Evolutionary conservation across 352 stramenopile genomes (phyloP).

Genomic region (Halophytophthora batemanensis): DNA sequence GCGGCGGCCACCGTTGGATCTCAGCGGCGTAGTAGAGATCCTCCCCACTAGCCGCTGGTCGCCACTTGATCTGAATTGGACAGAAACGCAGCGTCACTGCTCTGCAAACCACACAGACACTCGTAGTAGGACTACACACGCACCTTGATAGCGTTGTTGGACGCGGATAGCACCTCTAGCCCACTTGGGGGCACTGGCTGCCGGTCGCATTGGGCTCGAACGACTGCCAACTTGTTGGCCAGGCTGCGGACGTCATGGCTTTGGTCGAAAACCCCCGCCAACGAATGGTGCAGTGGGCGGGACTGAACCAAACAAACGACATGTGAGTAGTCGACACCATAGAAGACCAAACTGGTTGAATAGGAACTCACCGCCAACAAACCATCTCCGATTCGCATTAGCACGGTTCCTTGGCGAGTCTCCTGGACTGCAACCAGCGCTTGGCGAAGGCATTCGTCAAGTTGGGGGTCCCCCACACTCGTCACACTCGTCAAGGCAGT

Average conservation of each 20-base stretch:
- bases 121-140: background rate
- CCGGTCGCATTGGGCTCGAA: conserved; percentile 7
- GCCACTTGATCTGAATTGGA: conserved; percentile 30
- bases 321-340: too few relatives aligned
- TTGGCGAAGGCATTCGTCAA: too few relatives aligned
- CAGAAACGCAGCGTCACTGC: background rate
- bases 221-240: conserved; percentile 14
- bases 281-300: conserved; percentile 3
- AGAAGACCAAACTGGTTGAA: background rate
- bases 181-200: conserved; percentile 17
- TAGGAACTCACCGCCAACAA: conserved; percentile 5
- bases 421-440: background rate
- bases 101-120: background rate
- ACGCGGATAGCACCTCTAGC: conserved; percentile 13
- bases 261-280: conserved; percentile 6
- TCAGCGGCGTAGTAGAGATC: conserved; percentile 31
- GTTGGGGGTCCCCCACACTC: too few relatives aligned
- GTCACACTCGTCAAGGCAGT: too few relatives aligned
- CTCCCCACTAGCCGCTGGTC: conserved; percentile 10
- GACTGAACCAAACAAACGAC: too few relatives aligned
- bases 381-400: conserved; percentile 6
- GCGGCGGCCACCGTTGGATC: conserved; percentile 18
- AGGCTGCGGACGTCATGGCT: conserved; percentile 5
- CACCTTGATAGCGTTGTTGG: conserved; percentile 33
- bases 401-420: background rate